Evolutionary conservation across 805 yeast genomes (phyloP), one percentile per base, ranked within the genome.

Genomic region (Yarrowia porcina): DNA sequence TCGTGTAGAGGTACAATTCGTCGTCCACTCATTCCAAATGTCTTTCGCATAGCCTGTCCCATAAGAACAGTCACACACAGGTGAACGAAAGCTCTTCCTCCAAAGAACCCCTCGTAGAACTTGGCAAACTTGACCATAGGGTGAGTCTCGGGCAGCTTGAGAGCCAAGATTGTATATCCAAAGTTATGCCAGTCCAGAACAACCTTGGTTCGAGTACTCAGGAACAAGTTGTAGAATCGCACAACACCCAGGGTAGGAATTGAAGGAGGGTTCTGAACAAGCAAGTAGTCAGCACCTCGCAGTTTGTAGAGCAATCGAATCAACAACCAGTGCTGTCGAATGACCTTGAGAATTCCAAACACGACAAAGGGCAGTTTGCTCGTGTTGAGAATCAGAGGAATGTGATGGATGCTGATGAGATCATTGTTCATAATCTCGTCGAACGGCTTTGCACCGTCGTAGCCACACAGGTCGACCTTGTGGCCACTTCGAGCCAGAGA

Each of bases 141-240:
- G 70, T 89, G 89, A 33, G 74, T 75, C 56, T 74, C 71, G 4
- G 79, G 70, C 67, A 84, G 83, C 67, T 84, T 84, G 70, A 93
- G 72, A 61, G 87, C 86, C 64, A 94, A 74, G 27, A 94, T 89
- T 1, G 96, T 83, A 73, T 83, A 93, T 41, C 96, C 96, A 68
- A 94, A 78, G 73, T 94, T 94, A 74, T 94, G 99, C 99, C 99
- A 94, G 74, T 94, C 99, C 54, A 94, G 83, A 20, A 94, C 80
- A 23, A 93, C 74, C 69, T 81, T 80, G 4, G 92, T 78, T 2
- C 84, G 79, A 12, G 83, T 80, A 44, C 83, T 71, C 64, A 78
- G 74, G 17, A 83, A 35, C 47, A 76, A 73, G 64, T 82, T 81
- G 70, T 82, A 84, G 0, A 86, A 21, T 1, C 87, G 80, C 0